Conservation (phyloP, 768 basidiomycete genomes). For the Suillus subaureus region DNA sequence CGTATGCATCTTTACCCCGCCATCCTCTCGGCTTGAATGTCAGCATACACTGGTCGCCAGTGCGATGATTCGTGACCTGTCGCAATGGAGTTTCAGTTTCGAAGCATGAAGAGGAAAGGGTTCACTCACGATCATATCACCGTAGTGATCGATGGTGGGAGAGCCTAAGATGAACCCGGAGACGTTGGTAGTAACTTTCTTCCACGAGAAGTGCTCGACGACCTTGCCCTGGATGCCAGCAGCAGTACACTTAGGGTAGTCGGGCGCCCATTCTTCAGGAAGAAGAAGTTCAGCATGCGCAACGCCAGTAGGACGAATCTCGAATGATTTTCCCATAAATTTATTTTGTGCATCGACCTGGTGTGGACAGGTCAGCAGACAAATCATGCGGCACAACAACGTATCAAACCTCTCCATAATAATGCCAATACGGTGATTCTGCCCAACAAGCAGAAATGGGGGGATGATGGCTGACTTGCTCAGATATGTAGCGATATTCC, state of each 20-base stretch:
- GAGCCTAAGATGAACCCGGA: constrained; percentile 93
- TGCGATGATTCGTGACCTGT: constrained; percentile 87
- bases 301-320: constrained; percentile 93
- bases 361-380: constrained; percentile 4
- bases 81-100: constrained; percentile 7
- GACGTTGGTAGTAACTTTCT: constrained; percentile 89
- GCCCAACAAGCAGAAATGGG: constrained; percentile 97
- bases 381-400: not conserved
- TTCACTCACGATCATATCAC: constrained; percentile 83
- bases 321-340: constrained; percentile 96
- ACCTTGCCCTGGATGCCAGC: constrained; percentile 52
- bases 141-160: constrained; percentile 90
- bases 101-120: not conserved
- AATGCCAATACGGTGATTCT: constrained; percentile 87
- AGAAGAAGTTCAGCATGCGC: constrained; percentile 86
- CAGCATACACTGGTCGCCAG: constrained; percentile 81
- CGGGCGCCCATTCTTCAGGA: constrained; percentile 62
- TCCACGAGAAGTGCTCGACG: constrained; percentile 93
- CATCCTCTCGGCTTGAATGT: constrained; percentile 97
- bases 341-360: constrained; percentile 96
- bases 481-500: constrained; percentile 90
- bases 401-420: constrained; percentile 77
- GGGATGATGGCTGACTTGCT: constrained; percentile 98
- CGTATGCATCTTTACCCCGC: constrained; percentile 89
- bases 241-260: constrained; percentile 61